Evolutionary conservation across 2,329 filamentous ascomycete species (phyloP).

Genomic region (Emericellopsis atlantica): DNA sequence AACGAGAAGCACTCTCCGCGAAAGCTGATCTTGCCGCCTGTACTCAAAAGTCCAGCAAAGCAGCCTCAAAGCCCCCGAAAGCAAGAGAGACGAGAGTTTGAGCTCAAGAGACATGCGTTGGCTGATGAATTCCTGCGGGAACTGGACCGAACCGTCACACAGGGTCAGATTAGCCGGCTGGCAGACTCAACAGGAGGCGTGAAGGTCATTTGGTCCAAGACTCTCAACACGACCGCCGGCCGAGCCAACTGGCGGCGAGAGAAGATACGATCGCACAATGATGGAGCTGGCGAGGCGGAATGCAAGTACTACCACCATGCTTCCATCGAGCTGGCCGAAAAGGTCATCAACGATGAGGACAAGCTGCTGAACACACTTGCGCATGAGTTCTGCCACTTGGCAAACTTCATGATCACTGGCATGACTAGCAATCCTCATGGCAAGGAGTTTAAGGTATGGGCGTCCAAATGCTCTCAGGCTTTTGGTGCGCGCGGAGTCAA

Average conservation of each 20-base stretch:
- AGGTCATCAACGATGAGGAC: slow-evolving; percentile 68
- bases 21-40: slow-evolving; percentile 21
- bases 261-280: slow-evolving; percentile 24
- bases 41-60: slow-evolving; percentile 12
- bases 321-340: slow-evolving; percentile 76
- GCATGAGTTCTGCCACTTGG: slow-evolving; percentile 91
- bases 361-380: slow-evolving; percentile 83
- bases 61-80: slow-evolving; percentile 14
- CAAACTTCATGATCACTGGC: slow-evolving; percentile 78
- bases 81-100: slow-evolving; percentile 46
- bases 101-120: slow-evolving; percentile 45
- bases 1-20: slow-evolving; percentile 47
- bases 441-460: slow-evolving; percentile 71
- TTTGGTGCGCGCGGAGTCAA: slow-evolving; percentile 54
- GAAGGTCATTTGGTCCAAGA: slow-evolving; percentile 61
- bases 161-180: slow-evolving; percentile 44
- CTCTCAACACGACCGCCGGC: slow-evolving; percentile 69
- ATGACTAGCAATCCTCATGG: slow-evolving; percentile 71
- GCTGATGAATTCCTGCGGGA: slow-evolving; percentile 53
- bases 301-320: slow-evolving; percentile 45
- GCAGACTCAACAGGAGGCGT: slow-evolving; percentile 56
- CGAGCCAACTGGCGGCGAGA: slow-evolving; percentile 61
- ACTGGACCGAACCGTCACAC: slow-evolving; percentile 54
- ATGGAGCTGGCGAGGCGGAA: slow-evolving; percentile 11
- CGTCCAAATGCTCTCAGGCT: slow-evolving; percentile 34